Percentiles rank a stretch among this genome's conserved stretches.
Evolutionary conservation across 495 filamentous ascomycete genomes (phyloP).

Genomic region (Aspergillus ostianus): DNA sequence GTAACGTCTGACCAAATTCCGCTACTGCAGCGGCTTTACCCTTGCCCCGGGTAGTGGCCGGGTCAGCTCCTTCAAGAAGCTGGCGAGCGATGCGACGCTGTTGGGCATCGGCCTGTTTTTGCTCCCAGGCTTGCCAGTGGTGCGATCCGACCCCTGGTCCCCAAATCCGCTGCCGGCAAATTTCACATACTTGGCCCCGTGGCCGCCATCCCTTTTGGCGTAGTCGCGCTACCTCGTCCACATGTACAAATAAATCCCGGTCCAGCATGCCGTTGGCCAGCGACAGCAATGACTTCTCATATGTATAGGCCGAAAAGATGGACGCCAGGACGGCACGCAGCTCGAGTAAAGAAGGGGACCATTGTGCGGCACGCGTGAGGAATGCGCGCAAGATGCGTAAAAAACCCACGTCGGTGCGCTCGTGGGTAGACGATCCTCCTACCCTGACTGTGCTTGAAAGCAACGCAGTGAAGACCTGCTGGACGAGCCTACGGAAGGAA

Average conservation of each 20-base stretch:
- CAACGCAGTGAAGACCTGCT: constrained; percentile 86
- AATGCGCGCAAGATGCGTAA: constrained; percentile 88
- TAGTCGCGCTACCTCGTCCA: constrained; percentile 68
- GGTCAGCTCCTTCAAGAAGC: constrained; percentile 29
- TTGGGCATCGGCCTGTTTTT: constrained; percentile 49
- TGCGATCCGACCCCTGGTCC: constrained; percentile 78
- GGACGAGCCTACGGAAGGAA: constrained; percentile 73
- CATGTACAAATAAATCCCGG: constrained; percentile 83
- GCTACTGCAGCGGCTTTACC: constrained; percentile 40
- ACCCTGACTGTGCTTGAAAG: constrained; percentile 61
- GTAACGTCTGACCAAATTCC: constrained; percentile 18
- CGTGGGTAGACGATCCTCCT: constrained; percentile 32
- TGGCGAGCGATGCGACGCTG: constrained; percentile 33
- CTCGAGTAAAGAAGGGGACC: constrained; percentile 84
- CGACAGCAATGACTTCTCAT: constrained; percentile 81
- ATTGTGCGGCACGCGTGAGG: constrained; percentile 73
- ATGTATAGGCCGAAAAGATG: constrained; percentile 92
- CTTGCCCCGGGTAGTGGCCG: constrained; percentile 35
- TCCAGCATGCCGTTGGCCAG: constrained; percentile 86
- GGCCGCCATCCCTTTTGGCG: constrained; percentile 91
- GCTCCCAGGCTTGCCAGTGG: constrained; percentile 80
- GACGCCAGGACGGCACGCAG: constrained; percentile 79
- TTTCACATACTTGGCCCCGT: constrained; percentile 79
- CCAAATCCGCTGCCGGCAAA: constrained; percentile 81
- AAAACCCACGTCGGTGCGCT: constrained; percentile 68